Base-by-base conservation (phyloP, 2,329 filamentous ascomycete genomes). In the Coniochaeta pulveracea region DNA sequence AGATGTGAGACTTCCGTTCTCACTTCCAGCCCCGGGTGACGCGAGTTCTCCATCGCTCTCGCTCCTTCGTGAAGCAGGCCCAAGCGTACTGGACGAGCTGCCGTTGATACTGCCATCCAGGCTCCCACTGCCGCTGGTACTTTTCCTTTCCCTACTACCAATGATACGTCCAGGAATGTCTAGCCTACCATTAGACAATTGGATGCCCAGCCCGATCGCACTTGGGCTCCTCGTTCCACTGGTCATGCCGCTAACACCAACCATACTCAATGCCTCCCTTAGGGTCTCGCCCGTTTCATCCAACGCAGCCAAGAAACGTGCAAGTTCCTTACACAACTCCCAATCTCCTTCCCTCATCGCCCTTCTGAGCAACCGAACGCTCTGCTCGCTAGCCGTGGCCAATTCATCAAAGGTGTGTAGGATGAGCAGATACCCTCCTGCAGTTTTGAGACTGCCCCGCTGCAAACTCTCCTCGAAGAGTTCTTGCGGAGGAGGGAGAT, bases 281-380 rank as follows among this genome's bases (percentile, higher is more conserved):
- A 98, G 64, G 27, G 84, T 89, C 43, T 80, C 76, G 0, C 91
- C 91, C 10, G 77, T 82, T 43, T 85, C 79, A 50, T 98, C 91
- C 47, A 98, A 76, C 5, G 89, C 89, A 29, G 93, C 86, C 36
- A 98, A 61, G 56, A 98, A 98, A n/a, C 89, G 69, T 9, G 91
- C 88, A 18, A 98, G 67, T 54, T 98, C 91, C 47, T 86, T 91
- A 59, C 91, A 96, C 18, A 98, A 61, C 46, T 96, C 88, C 86
- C 88, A 98, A 49, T 96, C 89, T 31, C 78, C 76, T 53, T 88
- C 85, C 19, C 76, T 68, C 47, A 88, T 89, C 1, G 89, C 91
- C 31, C 83, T 68, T 19, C 75, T 76, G 37, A 98, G 69, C 16
- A 98, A 63, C 10, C 86, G 73, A 4, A 94, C 81, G 14, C 86